Conservation (phyloP, 441 rosid species). For the Eruca vesicaria region DNA sequence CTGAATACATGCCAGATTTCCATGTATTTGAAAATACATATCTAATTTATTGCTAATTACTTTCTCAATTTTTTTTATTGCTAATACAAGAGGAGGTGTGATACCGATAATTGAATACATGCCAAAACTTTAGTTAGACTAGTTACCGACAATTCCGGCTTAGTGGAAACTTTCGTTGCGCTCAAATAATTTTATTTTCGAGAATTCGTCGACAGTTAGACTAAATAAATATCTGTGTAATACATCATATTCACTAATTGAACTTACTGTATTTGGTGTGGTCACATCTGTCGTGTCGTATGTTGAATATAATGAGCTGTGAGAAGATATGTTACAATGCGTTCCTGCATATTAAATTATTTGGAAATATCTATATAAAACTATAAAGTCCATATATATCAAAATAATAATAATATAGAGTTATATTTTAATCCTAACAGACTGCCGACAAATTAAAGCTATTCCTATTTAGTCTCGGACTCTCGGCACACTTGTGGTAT, state of each 20-base stretch:
- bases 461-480: background rate
- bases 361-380: background rate
- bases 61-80: too few relatives aligned
- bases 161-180: background rate
- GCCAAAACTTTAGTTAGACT: background rate
- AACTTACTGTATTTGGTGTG: conserved; percentile 11
- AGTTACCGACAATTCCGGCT: background rate
- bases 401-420: too few relatives aligned
- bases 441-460: conserved; percentile 24
- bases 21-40: background rate
- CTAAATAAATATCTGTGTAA: background rate
- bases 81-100: background rate
- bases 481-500: background rate
- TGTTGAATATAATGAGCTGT: conserved; percentile 1
- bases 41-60: background rate
- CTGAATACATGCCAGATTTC: background rate
- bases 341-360: background rate
- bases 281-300: conserved; percentile 26
- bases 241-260: background rate
- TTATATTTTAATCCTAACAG: background rate
- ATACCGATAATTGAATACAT: background rate
- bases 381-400: background rate
- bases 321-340: background rate
- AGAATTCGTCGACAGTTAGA: background rate
- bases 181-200: background rate